A percentile compares a stretch with the other conserved stretches of the same genome.
Conservation (phyloP, 2,329 filamentous ascomycete species). For the Sordariomycetes sp. region DNA sequence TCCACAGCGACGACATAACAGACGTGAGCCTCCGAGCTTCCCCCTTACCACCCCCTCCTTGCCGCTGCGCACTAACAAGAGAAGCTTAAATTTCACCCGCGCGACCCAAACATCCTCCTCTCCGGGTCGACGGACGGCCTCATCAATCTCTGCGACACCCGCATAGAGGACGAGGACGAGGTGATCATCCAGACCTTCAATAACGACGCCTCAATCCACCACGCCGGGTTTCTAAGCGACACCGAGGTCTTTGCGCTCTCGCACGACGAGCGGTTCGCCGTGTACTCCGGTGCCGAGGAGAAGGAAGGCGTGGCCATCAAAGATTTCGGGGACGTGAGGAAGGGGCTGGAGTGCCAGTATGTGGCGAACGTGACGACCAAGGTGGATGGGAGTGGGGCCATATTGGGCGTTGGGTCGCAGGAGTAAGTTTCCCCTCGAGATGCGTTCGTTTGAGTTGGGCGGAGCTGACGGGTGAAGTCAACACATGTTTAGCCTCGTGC, state of each 20-base stretch:
- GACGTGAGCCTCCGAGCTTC: constrained; percentile 22
- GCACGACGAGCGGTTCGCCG: constrained; percentile 67
- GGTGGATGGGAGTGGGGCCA: constrained; percentile 44
- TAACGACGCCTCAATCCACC: constrained; percentile 63
- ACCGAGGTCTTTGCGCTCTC: constrained; percentile 62
- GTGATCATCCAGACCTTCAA: constrained; percentile 70
- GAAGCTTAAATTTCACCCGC: constrained; percentile 43
- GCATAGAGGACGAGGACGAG: constrained; percentile 64
- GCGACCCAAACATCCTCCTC: constrained; percentile 49
- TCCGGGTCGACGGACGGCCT: constrained; percentile 74
- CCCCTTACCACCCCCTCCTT: background rate
- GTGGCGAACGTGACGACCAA: constrained; percentile 56
- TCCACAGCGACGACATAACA: constrained; percentile 59
- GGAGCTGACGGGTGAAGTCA: constrained; percentile 22
- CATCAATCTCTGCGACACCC: constrained; percentile 65
- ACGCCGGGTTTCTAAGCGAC: constrained; percentile 57
- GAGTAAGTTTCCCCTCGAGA: constrained; percentile 37
- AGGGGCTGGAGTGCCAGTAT: constrained; percentile 60
- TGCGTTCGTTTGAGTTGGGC: background rate
- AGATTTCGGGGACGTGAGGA: constrained; percentile 60
- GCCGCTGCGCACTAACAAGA: background rate
- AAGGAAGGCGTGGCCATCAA: constrained; percentile 43
- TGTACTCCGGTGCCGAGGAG: constrained; percentile 59
- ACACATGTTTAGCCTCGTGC: constrained; percentile 48
- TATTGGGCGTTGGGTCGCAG: constrained; percentile 56